Evolutionary conservation across 495 filamentous ascomycete species (phyloP).

Genomic region (Trichoderma asperelloides): DNA sequence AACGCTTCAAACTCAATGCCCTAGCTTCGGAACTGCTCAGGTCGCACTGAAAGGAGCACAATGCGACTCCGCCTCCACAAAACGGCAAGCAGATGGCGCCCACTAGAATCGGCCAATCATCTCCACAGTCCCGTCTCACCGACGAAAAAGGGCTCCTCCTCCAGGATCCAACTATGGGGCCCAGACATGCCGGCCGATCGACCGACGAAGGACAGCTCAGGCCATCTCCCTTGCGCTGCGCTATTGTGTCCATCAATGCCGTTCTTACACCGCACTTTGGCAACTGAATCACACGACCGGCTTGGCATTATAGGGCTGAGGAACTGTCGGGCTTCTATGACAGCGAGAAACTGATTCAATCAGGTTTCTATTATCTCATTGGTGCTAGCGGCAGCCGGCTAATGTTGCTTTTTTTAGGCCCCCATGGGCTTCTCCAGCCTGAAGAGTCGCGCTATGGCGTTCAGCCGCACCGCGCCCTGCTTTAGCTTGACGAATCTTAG

Average conservation of each 20-base stretch:
- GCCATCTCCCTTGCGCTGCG: not conserved
- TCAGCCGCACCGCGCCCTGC: not conserved
- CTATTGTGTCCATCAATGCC: not conserved
- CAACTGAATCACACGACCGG: not conserved
- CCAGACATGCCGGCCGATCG: not conserved
- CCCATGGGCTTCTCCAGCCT: not conserved
- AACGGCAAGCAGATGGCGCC: not conserved
- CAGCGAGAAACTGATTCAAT: not conserved
- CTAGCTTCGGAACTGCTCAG: not conserved
- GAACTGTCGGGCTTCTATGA: not conserved
- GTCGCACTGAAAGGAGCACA: not conserved
- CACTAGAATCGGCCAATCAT: not conserved
- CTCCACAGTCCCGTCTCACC: not conserved
- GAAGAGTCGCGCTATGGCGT: not conserved
- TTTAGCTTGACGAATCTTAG: not conserved
- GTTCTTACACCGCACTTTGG: not conserved
- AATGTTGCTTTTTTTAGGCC: constrained; percentile 4
- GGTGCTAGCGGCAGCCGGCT: not conserved
- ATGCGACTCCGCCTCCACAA: not conserved
- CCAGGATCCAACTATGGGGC: not conserved
- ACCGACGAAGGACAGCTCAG: not conserved
- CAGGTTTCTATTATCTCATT: not conserved
- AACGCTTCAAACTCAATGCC: not conserved
- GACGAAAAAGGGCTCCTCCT: not conserved
- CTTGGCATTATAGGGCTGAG: constrained; percentile 1